phyloP scores from a whole-genome alignment of 768 basidiomycete species.

The Termitomyces sp. region DNA sequence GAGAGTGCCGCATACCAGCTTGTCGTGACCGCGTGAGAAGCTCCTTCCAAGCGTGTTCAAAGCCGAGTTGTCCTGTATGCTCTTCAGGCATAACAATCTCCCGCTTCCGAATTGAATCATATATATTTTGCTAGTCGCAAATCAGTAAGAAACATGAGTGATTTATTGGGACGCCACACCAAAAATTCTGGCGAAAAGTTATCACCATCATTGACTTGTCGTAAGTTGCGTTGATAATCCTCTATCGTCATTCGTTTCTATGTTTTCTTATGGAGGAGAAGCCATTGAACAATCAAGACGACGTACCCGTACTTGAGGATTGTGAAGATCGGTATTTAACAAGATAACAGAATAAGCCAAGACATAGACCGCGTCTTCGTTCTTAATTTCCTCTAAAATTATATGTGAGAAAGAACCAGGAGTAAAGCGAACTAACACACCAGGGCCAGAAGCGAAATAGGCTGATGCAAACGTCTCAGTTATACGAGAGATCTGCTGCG shows the following conservation, averaged over 20 bases:
- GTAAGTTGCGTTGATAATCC: slow-evolving; percentile 87
- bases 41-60: slow-evolving; percentile 99
- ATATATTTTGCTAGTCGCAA: slow-evolving; percentile 69
- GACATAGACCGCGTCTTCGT: slow-evolving; percentile 90
- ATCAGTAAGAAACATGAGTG: neutral
- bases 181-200: slow-evolving; percentile 86
- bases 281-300: neutral
- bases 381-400: slow-evolving; percentile 74
- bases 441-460: slow-evolving; percentile 82
- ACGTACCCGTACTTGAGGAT: slow-evolving; percentile 83
- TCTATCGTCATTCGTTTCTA: slow-evolving; percentile 97
- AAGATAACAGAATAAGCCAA: slow-evolving; percentile 94
- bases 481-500: slow-evolving; percentile 90
- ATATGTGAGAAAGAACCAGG: slow-evolving; percentile 3
- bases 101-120: slow-evolving; percentile 87
- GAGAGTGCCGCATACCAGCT: slow-evolving; percentile 48
- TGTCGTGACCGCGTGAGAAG: slow-evolving; percentile 75
- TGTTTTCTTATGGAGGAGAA: neutral
- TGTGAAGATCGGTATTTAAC: slow-evolving; percentile 97
- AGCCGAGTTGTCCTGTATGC: slow-evolving; percentile 92
- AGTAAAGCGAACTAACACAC: slow-evolving; percentile 30
- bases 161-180: slow-evolving; percentile 32
- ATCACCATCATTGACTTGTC: slow-evolving; percentile 83
- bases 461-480: slow-evolving; percentile 92
- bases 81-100: slow-evolving; percentile 99